phyloP scores from a whole-genome alignment of 2,329 filamentous ascomycete genomes.

The Cytospora schulzeri region DNA sequence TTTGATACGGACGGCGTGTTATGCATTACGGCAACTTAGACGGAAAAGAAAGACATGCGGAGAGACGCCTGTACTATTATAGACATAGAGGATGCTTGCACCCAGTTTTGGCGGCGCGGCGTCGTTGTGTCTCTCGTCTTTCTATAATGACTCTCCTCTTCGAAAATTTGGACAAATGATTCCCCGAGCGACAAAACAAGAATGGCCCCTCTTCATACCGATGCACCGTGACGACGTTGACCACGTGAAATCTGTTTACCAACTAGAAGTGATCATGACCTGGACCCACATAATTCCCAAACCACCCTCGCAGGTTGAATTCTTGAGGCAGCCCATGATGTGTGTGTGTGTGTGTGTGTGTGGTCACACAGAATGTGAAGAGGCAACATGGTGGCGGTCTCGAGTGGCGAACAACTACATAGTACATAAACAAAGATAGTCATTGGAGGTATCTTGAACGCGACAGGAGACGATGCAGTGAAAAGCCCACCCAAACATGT shows the following conservation, averaged over 20 bases:
- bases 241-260: background rate
- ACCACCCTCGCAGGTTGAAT: background rate
- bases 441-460: background rate
- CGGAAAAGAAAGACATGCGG: constrained; percentile 25
- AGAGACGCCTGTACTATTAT: constrained; percentile 27
- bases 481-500: background rate
- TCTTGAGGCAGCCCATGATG: background rate
- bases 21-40: constrained; percentile 33
- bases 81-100: constrained; percentile 28
- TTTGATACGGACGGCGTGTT: constrained; percentile 27
- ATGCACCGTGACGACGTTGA: background rate
- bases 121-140: constrained; percentile 27
- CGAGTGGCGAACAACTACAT: too few relatives aligned
- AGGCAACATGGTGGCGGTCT: too few relatives aligned
- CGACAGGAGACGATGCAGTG: background rate
- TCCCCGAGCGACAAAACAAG: background rate
- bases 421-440: background rate
- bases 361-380: background rate
- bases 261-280: background rate
- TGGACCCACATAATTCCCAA: background rate
- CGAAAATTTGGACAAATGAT: constrained; percentile 26
- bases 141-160: constrained; percentile 30
- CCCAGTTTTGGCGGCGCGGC: constrained; percentile 15
- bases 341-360: too few relatives aligned
- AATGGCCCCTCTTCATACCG: background rate